phyloP scores from a whole-genome alignment of 768 basidiomycete genomes.

The Galerina sulciceps region DNA sequence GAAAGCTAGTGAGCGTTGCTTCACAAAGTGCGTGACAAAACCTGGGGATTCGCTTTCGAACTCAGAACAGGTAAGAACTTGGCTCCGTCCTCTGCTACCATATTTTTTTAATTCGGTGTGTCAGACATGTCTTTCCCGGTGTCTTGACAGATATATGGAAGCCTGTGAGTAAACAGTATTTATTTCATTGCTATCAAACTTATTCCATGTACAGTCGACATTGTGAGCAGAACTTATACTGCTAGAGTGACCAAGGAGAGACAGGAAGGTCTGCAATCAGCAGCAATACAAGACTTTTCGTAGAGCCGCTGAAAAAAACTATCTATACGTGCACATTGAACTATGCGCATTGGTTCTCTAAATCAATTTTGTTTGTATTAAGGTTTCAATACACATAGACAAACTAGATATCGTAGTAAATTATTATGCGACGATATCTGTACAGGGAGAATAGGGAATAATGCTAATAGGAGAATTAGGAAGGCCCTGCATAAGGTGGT shows the following conservation, averaged over 20 bases:
- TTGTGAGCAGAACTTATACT: slow-evolving; percentile 74
- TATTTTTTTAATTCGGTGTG: slow-evolving; percentile 1
- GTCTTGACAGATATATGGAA: slow-evolving; percentile 84
- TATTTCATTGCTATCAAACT: not conserved
- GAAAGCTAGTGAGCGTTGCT: slow-evolving; percentile 85
- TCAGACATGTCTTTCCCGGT: slow-evolving; percentile 78
- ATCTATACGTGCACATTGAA: no score
- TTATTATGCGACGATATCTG: not conserved
- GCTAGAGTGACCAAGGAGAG: slow-evolving; percentile 61
- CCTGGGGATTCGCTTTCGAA: slow-evolving; percentile 70
- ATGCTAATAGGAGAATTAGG: no score
- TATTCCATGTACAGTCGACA: slow-evolving; percentile 59
- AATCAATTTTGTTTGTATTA: not conserved
- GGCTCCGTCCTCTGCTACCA: not conserved
- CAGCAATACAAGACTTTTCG: not conserved
- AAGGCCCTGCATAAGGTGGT: not conserved
- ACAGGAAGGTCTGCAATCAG: slow-evolving; percentile 25
- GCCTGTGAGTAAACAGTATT: slow-evolving; percentile 61
- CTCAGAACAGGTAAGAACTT: slow-evolving; percentile 66
- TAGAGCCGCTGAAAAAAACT: not conserved
- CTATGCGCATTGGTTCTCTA: not conserved
- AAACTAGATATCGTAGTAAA: not conserved
- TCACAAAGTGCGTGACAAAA: slow-evolving; percentile 75
- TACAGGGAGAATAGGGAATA: no score
- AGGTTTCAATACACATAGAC: not conserved